phyloP scores from a whole-genome alignment of 106 monocot species.

The Apostasia ramifera region DNA sequence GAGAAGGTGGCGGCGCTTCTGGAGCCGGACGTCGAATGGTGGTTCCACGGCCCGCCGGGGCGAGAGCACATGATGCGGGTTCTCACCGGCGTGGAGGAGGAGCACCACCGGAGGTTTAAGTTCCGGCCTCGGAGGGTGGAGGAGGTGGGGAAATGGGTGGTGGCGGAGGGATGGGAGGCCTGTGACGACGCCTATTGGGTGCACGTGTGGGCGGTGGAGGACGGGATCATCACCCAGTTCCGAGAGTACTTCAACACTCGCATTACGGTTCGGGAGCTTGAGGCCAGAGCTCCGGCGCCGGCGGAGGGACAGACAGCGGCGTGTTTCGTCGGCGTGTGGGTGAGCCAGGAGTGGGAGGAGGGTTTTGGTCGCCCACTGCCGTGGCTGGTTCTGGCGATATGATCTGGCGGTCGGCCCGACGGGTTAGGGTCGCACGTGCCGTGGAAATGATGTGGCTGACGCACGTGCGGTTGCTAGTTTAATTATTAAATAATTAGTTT shows the following conservation, averaged over 20 bases:
- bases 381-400: constrained; percentile 24
- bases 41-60: constrained; percentile 51
- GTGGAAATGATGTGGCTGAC: too few species aligned
- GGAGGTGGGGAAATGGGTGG: constrained; percentile 30
- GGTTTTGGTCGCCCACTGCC: constrained; percentile 14
- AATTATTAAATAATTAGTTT: too few species aligned
- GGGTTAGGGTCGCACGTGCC: too few species aligned
- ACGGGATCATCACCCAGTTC: constrained; percentile 30
- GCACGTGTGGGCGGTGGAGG: constrained; percentile 36
- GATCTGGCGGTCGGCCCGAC: neutral
- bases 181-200: constrained; percentile 32
- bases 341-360: constrained; percentile 9
- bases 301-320: neutral
- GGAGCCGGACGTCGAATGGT: constrained; percentile 38
- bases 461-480: too few species aligned
- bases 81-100: constrained; percentile 22
- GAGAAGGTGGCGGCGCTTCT: constrained; percentile 18
- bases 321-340: constrained; percentile 2
- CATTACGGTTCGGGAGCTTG: constrained; percentile 26
- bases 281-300: neutral
- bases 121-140: constrained; percentile 27
- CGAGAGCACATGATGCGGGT: constrained; percentile 39
- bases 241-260: constrained; percentile 48
- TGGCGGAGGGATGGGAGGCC: constrained; percentile 44
- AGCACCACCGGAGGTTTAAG: constrained; percentile 3